Evolutionary conservation across 345 rosid species (phyloP).

Genomic region (Rubroshorea leprosula): DNA sequence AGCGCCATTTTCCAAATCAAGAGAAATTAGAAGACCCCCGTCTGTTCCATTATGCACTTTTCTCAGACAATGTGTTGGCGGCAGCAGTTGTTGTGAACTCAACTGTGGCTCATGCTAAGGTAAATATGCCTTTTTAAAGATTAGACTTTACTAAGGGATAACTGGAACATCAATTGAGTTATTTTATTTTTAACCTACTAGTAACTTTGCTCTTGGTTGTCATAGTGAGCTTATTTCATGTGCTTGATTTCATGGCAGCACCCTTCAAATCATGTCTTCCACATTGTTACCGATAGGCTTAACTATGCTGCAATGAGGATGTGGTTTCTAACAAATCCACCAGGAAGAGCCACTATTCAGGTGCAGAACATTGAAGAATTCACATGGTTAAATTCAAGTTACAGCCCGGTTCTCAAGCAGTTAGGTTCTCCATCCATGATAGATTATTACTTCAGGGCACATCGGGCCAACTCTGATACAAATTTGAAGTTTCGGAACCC

Average conservation of each 20-base stretch:
- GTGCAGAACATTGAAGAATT: conserved; percentile 91
- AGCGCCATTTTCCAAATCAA: conserved; percentile 62
- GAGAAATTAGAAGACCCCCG: conserved; percentile 65
- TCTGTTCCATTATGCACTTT: conserved; percentile 82
- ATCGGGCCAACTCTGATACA: conserved; percentile 62
- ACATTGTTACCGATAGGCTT: conserved; percentile 87
- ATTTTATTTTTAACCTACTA: background rate
- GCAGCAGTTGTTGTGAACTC: conserved; percentile 93
- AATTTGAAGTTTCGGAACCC: conserved; percentile 94
- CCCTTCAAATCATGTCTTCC: conserved; percentile 84
- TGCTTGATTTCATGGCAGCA: conserved; percentile 47
- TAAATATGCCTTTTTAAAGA: conserved; percentile 17
- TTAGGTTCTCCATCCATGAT: conserved; percentile 79
- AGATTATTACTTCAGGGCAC: conserved; percentile 88
- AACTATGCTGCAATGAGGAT: conserved; percentile 97
- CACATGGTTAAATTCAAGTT: conserved; percentile 88
- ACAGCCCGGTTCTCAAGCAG: conserved; percentile 97
- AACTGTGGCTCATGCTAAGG: conserved; percentile 80
- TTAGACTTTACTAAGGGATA: too few species aligned
- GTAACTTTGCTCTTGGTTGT: conserved; percentile 4
- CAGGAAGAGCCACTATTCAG: conserved; percentile 72
- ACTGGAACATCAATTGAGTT: background rate
- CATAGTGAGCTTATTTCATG: conserved; percentile 18
- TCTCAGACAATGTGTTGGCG: conserved; percentile 93
- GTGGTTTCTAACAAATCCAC: conserved; percentile 93